Evolutionary conservation across 1,139 yeast genomes (phyloP).

Genomic region (Yueomyces sp.): DNA sequence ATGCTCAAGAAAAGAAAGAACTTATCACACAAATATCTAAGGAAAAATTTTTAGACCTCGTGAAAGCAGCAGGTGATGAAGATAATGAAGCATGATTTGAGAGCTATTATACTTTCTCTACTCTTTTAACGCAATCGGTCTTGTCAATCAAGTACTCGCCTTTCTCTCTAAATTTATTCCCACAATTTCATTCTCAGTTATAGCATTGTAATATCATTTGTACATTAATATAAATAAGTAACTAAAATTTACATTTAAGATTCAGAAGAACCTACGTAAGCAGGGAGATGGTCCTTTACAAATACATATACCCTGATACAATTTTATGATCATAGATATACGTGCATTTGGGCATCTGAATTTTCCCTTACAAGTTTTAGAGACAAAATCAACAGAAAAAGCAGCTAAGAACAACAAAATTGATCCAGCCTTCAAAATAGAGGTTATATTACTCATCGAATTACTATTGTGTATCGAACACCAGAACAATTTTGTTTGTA

Average conservation of each 20-base stretch:
- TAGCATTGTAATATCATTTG: no score
- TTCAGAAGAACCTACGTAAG: no score
- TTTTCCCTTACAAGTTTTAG: background rate
- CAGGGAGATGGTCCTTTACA: no score
- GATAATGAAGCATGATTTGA: no score
- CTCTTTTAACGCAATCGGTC: no score
- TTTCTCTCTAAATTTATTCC: no score
- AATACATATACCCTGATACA: background rate
- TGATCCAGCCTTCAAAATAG: background rate
- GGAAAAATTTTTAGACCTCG: constrained; percentile 80
- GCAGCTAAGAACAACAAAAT: background rate
- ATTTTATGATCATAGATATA: no score
- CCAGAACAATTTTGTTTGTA: background rate
- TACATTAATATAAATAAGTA: no score
- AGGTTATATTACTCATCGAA: background rate
- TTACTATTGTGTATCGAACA: background rate
- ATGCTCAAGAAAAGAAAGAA: constrained; percentile 39
- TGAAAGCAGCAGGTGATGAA: constrained; percentile 62
- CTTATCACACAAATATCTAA: constrained; percentile 71
- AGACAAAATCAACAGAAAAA: no score
- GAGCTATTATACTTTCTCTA: no score
- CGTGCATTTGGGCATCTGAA: background rate
- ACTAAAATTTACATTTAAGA: no score
- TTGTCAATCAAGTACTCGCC: no score
- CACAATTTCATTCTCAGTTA: background rate